A percentile compares a stretch with the other conserved stretches of the same genome.
phyloP scores from a whole-genome alignment of 73 alveolate genomes.

The Breviolum minutum region DNA sequence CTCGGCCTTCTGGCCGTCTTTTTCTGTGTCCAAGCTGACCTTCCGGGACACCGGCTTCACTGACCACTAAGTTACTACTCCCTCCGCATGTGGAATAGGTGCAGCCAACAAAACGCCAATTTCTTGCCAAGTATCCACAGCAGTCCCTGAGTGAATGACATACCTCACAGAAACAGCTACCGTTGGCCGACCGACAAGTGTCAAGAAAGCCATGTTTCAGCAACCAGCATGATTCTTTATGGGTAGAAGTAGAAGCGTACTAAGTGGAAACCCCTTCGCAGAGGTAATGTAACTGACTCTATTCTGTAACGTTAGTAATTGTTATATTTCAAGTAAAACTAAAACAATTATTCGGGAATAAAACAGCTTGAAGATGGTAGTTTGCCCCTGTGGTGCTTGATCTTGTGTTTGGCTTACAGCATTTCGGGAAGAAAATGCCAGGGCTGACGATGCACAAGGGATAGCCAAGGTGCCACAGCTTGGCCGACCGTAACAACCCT shows the following conservation, averaged over 20 bases:
- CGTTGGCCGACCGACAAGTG: too few species aligned
- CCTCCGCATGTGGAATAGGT: background rate
- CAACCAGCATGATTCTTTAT: too few species aligned
- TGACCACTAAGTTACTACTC: background rate
- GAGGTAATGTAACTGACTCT: too few species aligned
- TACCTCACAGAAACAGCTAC: background rate
- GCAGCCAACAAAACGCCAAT: too few species aligned
- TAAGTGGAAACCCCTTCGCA: too few species aligned
- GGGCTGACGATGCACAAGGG: background rate
- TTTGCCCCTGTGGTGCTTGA: background rate
- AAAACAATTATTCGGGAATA: background rate
- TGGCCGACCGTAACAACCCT: slow-evolving; percentile 80
- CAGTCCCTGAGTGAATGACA: slow-evolving; percentile 75
- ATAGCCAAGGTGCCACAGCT: slow-evolving; percentile 58
- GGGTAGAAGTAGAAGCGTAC: too few species aligned
- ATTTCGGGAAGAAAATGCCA: background rate
- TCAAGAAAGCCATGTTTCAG: too few species aligned
- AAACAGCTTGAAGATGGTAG: background rate
- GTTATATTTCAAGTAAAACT: too few species aligned
- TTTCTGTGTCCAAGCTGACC: slow-evolving; percentile 80
- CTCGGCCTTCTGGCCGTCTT: slow-evolving; percentile 65
- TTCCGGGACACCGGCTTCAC: background rate
- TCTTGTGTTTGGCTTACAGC: background rate
- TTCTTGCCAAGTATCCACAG: slow-evolving; percentile 42
- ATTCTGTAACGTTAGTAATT: too few species aligned